A percentile compares a stretch with the other conserved stretches of the same genome.
Conservation (phyloP, 257 asterid genomes). For the Ligustrum vulgare region DNA sequence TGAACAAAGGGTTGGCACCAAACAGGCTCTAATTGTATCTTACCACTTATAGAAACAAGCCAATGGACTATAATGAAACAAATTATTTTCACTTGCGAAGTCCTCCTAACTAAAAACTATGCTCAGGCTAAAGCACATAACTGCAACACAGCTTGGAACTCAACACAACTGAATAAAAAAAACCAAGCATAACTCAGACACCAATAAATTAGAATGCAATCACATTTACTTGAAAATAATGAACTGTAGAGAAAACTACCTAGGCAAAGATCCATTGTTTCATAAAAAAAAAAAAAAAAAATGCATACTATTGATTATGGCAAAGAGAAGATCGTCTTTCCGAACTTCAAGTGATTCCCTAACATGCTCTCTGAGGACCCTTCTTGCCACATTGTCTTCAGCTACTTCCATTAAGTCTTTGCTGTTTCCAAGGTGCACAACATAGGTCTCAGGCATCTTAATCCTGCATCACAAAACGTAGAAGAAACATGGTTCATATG, state of each 20-base stretch:
- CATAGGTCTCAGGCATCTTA: conserved; percentile 88
- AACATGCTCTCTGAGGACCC: conserved; percentile 77
- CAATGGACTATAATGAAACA: no score
- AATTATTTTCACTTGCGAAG: no score
- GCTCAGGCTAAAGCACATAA: neutral
- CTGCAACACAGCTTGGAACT: conserved; percentile 6
- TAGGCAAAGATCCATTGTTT: no score
- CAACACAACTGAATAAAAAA: neutral
- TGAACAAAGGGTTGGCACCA: no score
- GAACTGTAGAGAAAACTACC: no score
- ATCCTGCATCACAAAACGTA: conserved; percentile 47
- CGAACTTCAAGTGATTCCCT: conserved; percentile 88
- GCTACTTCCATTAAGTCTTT: conserved; percentile 87
- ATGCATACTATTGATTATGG: conserved; percentile 81
- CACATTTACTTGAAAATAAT: neutral
- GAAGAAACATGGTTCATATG: neutral
- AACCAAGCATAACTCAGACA: neutral
- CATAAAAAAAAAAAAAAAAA: no score
- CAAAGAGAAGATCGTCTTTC: conserved; percentile 76
- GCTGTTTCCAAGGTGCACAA: conserved; percentile 97
- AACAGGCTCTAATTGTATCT: no score
- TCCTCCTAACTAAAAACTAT: no score
- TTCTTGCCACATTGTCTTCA: conserved; percentile 71
- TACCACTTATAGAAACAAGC: no score
- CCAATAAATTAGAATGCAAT: conserved; percentile 1